Evolutionary conservation across 306 rosid genomes (phyloP).

Genomic region (Inga oerstediana): DNA sequence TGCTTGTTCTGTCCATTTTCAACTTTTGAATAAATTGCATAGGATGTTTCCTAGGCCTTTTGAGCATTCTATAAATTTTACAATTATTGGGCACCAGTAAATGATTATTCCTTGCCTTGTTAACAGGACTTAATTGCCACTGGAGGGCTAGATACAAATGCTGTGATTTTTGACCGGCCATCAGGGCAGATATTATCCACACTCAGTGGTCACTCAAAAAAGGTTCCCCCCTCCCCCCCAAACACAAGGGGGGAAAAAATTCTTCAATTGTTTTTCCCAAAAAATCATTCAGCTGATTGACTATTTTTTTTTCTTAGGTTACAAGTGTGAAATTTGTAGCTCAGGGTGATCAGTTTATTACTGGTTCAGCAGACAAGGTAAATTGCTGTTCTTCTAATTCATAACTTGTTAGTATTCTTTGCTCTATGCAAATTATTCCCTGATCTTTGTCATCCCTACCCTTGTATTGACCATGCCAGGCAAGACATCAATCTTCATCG

Average conservation of each 20-base stretch:
- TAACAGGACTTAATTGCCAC: slow-evolving; percentile 88
- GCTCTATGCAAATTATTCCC: neutral
- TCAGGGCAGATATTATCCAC: slow-evolving; percentile 94
- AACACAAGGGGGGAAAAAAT: neutral
- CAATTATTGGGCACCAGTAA: slow-evolving; percentile 8
- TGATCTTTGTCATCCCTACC: slow-evolving; percentile 4
- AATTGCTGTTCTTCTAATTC: slow-evolving; percentile 11
- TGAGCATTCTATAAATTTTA: neutral
- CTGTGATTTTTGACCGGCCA: slow-evolving; percentile 86
- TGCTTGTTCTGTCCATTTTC: neutral
- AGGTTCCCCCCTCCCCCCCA: slow-evolving; percentile 50
- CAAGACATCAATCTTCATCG: neutral
- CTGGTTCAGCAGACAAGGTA: slow-evolving; percentile 95
- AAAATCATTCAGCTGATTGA: slow-evolving; percentile 34
- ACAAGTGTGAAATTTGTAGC: slow-evolving; percentile 85
- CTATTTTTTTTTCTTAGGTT: slow-evolving; percentile 52
- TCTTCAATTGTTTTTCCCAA: neutral
- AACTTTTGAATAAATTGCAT: neutral
- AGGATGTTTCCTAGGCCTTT: neutral
- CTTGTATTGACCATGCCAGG: neutral
- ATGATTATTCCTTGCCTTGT: slow-evolving; percentile 19
- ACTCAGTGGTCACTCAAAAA: slow-evolving; percentile 90
- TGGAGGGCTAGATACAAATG: slow-evolving; percentile 93
- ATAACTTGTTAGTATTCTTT: neutral
- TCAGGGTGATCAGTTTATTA: slow-evolving; percentile 71